Evolutionary conservation across 352 stramenopile species (phyloP).

Genomic region (Peronosclerospora sorghi): DNA sequence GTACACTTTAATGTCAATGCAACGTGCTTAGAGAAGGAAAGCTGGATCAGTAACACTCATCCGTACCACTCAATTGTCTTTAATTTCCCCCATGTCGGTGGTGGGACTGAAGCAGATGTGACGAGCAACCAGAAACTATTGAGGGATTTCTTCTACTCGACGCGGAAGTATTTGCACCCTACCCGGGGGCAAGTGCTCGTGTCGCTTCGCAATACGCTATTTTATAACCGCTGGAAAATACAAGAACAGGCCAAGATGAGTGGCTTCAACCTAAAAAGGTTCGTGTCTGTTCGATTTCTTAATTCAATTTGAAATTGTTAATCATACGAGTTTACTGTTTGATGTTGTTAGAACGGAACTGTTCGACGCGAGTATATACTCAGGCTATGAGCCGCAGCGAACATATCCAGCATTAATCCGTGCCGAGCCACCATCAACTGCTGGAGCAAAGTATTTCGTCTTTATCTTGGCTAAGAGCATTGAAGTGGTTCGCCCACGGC

Average conservation of each 20-base stretch:
- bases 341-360: slow-evolving; percentile 30
- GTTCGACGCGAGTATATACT: slow-evolving; percentile 59
- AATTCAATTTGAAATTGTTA: background rate
- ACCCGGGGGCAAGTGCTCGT: slow-evolving; percentile 60
- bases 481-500: slow-evolving; percentile 20
- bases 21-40: slow-evolving; percentile 46
- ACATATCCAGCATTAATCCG: slow-evolving; percentile 67
- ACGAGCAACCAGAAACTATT: slow-evolving; percentile 74
- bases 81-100: slow-evolving; percentile 82
- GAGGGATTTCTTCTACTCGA: slow-evolving; percentile 64
- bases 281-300: background rate
- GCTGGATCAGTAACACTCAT: slow-evolving; percentile 29
- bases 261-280: slow-evolving; percentile 62
- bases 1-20: slow-evolving; percentile 65
- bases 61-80: slow-evolving; percentile 69
- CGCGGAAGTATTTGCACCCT: slow-evolving; percentile 42
- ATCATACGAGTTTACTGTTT: background rate
- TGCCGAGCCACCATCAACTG: slow-evolving; percentile 59
- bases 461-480: slow-evolving; percentile 35
- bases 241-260: slow-evolving; percentile 48
- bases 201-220: slow-evolving; percentile 60
- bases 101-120: slow-evolving; percentile 72
- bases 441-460: slow-evolving; percentile 55
- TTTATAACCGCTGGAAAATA: slow-evolving; percentile 81
- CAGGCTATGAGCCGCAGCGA: slow-evolving; percentile 64